phyloP scores from a whole-genome alignment of 495 filamentous ascomycete genomes.

The Parathielavia hyrcaniae region DNA sequence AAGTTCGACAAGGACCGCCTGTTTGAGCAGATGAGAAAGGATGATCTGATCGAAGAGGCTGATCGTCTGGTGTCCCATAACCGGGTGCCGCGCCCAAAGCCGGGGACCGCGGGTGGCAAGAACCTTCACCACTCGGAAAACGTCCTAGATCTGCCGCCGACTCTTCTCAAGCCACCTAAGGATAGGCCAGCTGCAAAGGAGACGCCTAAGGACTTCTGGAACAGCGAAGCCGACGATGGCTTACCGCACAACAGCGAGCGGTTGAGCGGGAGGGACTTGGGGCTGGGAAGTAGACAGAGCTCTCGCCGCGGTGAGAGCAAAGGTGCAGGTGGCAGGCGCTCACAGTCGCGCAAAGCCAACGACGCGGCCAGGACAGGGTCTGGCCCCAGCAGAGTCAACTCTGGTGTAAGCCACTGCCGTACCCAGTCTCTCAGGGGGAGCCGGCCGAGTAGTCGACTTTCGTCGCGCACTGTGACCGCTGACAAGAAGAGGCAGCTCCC shows the following conservation, averaged over 20 bases:
- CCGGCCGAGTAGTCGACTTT: constrained; percentile 33
- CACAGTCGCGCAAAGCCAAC: constrained; percentile 60
- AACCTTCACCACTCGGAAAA: constrained; percentile 90
- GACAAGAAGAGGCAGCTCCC: constrained; percentile 33
- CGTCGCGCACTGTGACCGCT: constrained; percentile 23
- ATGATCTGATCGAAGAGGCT: constrained; percentile 81
- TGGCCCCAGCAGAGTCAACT: constrained; percentile 41
- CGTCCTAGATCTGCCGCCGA: constrained; percentile 60
- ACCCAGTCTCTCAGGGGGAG: constrained; percentile 28
- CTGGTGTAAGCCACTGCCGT: constrained; percentile 39
- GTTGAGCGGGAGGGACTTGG: constrained; percentile 37
- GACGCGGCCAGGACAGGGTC: constrained; percentile 23
- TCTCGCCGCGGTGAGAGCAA: constrained; percentile 48
- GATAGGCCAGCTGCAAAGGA: constrained; percentile 39
- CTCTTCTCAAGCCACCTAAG: constrained; percentile 39
- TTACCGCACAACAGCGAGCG: constrained; percentile 41
- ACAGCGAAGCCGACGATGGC: constrained; percentile 65
- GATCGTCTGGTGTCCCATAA: constrained; percentile 88
- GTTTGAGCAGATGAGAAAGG: constrained; percentile 79
- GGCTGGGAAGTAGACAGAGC: constrained; percentile 45
- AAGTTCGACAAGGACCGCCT: constrained; percentile 90
- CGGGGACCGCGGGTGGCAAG: constrained; percentile 76
- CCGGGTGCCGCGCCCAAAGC: constrained; percentile 58
- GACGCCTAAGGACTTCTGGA: constrained; percentile 48
- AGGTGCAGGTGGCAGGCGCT: constrained; percentile 37